Conservation (phyloP, 495 filamentous ascomycete species). For the Apiosordaria backusii region DNA sequence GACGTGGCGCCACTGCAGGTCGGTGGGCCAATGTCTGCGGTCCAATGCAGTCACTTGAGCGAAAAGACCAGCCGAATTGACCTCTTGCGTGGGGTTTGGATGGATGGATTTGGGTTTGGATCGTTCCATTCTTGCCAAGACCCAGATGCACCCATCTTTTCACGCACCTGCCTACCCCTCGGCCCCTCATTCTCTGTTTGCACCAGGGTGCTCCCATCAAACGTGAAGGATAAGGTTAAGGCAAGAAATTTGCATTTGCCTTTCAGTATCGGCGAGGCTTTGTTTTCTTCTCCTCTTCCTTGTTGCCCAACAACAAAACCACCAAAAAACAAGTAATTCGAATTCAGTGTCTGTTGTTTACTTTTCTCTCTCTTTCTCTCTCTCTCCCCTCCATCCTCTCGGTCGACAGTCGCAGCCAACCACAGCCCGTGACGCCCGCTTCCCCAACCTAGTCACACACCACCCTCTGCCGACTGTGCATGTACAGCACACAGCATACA, state of each 20-base stretch:
- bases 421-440: slow-evolving; percentile 21
- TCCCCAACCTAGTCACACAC: not conserved
- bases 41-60: slow-evolving; percentile 39
- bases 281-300: not conserved
- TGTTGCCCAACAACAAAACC: slow-evolving; percentile 1
- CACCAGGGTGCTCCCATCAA: slow-evolving; percentile 23
- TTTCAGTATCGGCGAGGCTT: slow-evolving; percentile 6
- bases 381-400: not conserved
- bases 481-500: slow-evolving; percentile 1
- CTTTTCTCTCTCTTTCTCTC: slow-evolving; percentile 1
- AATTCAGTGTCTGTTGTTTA: slow-evolving; percentile 8
- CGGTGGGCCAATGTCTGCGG: slow-evolving; percentile 35
- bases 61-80: slow-evolving; percentile 29
- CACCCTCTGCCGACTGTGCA: slow-evolving; percentile 10
- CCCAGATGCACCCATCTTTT: slow-evolving; percentile 13
- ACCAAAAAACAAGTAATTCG: not conserved
- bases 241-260: slow-evolving; percentile 9
- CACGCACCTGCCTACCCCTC: slow-evolving; percentile 16
- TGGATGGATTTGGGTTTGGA: slow-evolving; percentile 16
- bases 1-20: slow-evolving; percentile 52
- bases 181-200: slow-evolving; percentile 17
- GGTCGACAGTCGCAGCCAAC: slow-evolving; percentile 18
- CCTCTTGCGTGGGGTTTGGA: slow-evolving; percentile 28
- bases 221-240: slow-evolving; percentile 5
- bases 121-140: slow-evolving; percentile 24